These are phyloP conservation scores for Polysphondylium violaceum DNA, from an alignment of 78 protist species.

Conservation along the genomic window DNA sequence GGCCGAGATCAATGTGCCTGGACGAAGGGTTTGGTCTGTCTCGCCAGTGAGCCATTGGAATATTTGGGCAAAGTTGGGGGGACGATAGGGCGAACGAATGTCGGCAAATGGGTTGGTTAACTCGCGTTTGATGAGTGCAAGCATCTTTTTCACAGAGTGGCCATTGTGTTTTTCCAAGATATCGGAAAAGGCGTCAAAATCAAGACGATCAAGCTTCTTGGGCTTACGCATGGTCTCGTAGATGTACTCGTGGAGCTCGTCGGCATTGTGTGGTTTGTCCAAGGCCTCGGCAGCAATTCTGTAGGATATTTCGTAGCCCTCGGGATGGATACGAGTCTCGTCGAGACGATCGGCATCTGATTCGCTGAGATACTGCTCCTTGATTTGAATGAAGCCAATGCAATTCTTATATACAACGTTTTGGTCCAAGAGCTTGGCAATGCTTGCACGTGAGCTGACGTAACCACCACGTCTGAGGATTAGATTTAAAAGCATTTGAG, in stretches of 20 bases:
- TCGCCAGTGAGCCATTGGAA: conserved; percentile 76
- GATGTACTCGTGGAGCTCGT: conserved; percentile 11
- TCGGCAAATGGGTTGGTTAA: conserved; percentile 66
- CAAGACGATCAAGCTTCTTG: conserved; percentile 51
- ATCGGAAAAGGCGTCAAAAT: conserved; percentile 69
- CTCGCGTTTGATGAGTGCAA: conserved; percentile 36
- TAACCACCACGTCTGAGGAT: conserved; percentile 46
- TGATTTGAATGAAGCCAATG: conserved; percentile 66
- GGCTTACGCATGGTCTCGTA: conserved; percentile 44
- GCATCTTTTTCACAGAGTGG: conserved; percentile 15
- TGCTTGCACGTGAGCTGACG: background rate
- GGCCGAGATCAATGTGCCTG: conserved; percentile 51
- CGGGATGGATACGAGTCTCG: conserved; percentile 79
- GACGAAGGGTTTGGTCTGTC: conserved; percentile 13
- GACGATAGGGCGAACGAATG: conserved; percentile 42
- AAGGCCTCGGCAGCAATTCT: conserved; percentile 76
- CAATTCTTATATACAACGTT: conserved; percentile 75
- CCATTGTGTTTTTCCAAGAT: conserved; percentile 25
- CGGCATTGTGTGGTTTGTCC: conserved; percentile 23
- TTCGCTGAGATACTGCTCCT: conserved; percentile 25
- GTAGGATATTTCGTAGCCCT: conserved; percentile 24
- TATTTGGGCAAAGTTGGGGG: conserved; percentile 18
- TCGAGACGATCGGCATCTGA: conserved; percentile 24
- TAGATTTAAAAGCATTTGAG: conserved; percentile 50
- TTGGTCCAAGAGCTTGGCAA: conserved; percentile 33